Conservation (phyloP, 2,329 filamentous ascomycete genomes). For the Epicoccum sorghinum region DNA sequence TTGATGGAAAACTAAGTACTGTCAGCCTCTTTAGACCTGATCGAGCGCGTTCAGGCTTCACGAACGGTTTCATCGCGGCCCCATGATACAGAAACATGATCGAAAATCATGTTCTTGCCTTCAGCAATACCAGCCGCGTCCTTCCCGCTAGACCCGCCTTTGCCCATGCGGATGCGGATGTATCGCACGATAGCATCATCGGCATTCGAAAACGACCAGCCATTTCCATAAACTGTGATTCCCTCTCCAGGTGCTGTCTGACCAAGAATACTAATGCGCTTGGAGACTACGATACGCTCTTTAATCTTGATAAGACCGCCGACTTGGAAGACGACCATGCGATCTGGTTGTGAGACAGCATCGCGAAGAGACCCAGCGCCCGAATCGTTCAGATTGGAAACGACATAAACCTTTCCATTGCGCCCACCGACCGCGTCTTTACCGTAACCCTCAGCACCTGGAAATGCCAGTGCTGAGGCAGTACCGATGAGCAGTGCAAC, state of each 20-base stretch:
- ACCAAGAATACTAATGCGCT: constrained; percentile 57
- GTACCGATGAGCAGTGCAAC: constrained; percentile 26
- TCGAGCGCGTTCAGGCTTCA: no score
- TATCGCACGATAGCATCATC: constrained; percentile 62
- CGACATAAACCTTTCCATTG: constrained; percentile 56
- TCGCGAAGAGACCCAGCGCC: constrained; percentile 59
- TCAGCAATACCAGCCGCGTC: constrained; percentile 61
- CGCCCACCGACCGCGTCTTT: constrained; percentile 55
- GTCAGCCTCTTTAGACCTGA: no score
- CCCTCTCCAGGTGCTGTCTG: constrained; percentile 59
- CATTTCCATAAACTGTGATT: constrained; percentile 62
- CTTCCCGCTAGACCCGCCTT: constrained; percentile 58
- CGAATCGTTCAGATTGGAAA: constrained; percentile 57
- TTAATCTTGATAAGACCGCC: constrained; percentile 58
- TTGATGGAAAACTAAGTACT: constrained; percentile 53
- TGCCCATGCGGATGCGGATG: constrained; percentile 62
- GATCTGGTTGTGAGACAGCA: constrained; percentile 55
- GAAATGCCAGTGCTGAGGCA: constrained; percentile 50
- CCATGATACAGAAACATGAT: constrained; percentile 61
- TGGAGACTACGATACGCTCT: constrained; percentile 55
- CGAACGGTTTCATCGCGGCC: constrained; percentile 56
- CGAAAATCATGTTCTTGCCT: constrained; percentile 62
- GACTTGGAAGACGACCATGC: constrained; percentile 58
- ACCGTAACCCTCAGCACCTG: constrained; percentile 59
- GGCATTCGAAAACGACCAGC: constrained; percentile 59